Percentiles rank a stretch among this genome's conserved stretches.
Conservation (phyloP, 805 yeast species). For the Metschnikowia aberdeeniae region DNA sequence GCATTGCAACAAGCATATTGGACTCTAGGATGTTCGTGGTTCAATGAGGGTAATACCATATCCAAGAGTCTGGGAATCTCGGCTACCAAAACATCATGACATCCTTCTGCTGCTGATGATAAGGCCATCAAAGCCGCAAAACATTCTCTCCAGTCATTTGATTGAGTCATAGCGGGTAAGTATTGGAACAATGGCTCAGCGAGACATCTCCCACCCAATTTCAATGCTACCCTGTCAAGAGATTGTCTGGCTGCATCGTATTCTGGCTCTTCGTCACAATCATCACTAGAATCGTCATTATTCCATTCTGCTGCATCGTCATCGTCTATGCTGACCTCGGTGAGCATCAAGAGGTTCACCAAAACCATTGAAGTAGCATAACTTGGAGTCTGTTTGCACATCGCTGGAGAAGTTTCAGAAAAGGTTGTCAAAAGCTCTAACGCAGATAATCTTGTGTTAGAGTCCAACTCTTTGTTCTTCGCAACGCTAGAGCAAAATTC, state of each 20-base stretch:
- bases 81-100: constrained; percentile 77
- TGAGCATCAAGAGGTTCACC: constrained; percentile 75
- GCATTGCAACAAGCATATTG: constrained; percentile 98
- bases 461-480: constrained; percentile 75
- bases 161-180: constrained; percentile 76
- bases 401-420: constrained; percentile 88
- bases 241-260: constrained; percentile 92
- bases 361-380: constrained; percentile 72
- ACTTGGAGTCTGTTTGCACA: constrained; percentile 79
- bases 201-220: constrained; percentile 75
- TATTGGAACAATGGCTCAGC: constrained; percentile 85
- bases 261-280: constrained; percentile 74
- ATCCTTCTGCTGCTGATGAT: constrained; percentile 96
- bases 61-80: constrained; percentile 81
- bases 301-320: constrained; percentile 87
- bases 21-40: constrained; percentile 88
- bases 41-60: constrained; percentile 77
- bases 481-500: constrained; percentile 82
- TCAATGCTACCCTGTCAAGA: constrained; percentile 84
- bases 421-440: constrained; percentile 86
- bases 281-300: constrained; percentile 74
- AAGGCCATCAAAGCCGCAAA: constrained; percentile 97
- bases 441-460: constrained; percentile 77
- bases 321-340: constrained; percentile 86
- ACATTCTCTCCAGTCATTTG: constrained; percentile 86